Evolutionary conservation across 169 alveolate genomes (phyloP), one percentile per base, ranked within the genome.

Genomic region (Fabrea salina): DNA sequence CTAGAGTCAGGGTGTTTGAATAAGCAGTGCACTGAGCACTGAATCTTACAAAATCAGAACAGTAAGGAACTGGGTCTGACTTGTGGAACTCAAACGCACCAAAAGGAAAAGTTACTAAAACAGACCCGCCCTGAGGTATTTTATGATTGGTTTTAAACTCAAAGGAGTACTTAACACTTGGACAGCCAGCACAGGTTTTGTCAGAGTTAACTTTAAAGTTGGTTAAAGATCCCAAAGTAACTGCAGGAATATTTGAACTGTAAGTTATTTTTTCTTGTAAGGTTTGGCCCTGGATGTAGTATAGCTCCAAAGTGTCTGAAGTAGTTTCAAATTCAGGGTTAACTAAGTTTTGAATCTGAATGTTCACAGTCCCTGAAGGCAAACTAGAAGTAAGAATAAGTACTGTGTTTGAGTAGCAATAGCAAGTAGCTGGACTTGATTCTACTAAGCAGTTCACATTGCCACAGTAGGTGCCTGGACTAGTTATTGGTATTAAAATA

Each of bases 351-450:
- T n/a, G n/a, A n/a, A n/a, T n/a, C n/a, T n/a, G n/a, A n/a, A n/a
- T n/a, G n/a, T n/a, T n/a, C n/a, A n/a, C n/a, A n/a, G n/a, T n/a
- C n/a, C n/a, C n/a, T n/a, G n/a, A n/a, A n/a, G n/a, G n/a, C n/a
- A n/a, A n/a, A n/a, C n/a, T n/a, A n/a, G 7, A 8, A 4, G 54
- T 54, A 16, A 53, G 32, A 37, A 74, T 16, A 13, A 74, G 11
- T 7, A 53, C 81, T 32, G 74, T 25, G 0, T 40, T 50, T 11
- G 81, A 71, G 54, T 74, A 74, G 11, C 81, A 74, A 25, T 74
- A 32, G 30, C 81, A 74, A 32, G 19, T 44, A 1, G 49, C 0
- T n/a, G 35, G 25, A 44, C 25, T 44, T 27, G 51, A 39, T 13
- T 53, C 81, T 27, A 27, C 13, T 37, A 13, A 37, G 74, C 81